phyloP scores from a whole-genome alignment of 73 alveolate genomes.

The Vitrella brassicaformis region DNA sequence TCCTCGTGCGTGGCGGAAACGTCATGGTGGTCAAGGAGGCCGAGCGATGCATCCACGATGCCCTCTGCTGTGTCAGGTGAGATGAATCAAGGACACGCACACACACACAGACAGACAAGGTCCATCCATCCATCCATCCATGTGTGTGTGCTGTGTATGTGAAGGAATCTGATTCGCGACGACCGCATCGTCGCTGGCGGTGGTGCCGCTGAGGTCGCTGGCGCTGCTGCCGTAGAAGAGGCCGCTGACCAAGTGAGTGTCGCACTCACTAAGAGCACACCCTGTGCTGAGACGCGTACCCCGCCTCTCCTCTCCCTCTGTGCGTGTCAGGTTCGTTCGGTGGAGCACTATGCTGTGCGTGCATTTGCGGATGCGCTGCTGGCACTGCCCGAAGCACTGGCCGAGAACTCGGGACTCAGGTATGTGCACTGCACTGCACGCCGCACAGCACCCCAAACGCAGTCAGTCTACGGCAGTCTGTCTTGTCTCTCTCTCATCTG shows the following conservation, averaged over 20 bases:
- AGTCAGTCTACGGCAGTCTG: no score
- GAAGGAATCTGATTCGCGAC: constrained; percentile 83
- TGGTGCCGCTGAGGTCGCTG: constrained; percentile 83
- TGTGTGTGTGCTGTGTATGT: not conserved
- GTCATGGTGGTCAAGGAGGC: constrained; percentile 91
- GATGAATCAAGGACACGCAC: not conserved
- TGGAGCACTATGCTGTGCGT: constrained; percentile 67
- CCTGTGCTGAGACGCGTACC: constrained; percentile 49
- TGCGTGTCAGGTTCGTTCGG: no score
- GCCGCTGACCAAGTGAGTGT: no score
- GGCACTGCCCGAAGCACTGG: constrained; percentile 62
- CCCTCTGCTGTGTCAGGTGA: constrained; percentile 90
- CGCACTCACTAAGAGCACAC: no score
- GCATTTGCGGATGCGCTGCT: constrained; percentile 74
- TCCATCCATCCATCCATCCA: no score
- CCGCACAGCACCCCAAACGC: no score
- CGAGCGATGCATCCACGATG: constrained; percentile 93
- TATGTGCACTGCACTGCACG: no score
- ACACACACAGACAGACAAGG: no score
- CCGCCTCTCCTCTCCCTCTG: no score
- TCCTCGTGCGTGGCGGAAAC: constrained; percentile 63
- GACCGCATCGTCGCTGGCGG: constrained; percentile 91
- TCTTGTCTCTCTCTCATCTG: constrained; percentile 10
- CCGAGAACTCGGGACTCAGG: constrained; percentile 60
- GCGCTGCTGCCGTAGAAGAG: constrained; percentile 47